Percentiles rank a stretch among this genome's conserved stretches.
Conservation (phyloP, 306 rosid genomes). For the Styphnolobium japonicum region DNA sequence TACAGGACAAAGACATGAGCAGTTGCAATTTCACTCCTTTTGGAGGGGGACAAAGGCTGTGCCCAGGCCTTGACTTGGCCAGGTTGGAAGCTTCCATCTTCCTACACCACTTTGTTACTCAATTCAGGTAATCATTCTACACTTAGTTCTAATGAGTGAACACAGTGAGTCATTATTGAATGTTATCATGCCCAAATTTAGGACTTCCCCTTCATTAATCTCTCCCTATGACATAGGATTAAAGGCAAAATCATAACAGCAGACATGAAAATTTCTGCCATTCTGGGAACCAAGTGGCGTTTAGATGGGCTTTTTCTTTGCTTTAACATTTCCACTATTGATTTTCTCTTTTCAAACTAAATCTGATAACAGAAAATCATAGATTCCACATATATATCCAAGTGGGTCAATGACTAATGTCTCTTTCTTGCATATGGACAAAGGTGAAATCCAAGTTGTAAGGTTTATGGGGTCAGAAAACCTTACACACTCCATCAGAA, state of each 20-base stretch:
- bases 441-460: conserved; percentile 20
- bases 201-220: conserved; percentile 2
- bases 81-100: conserved; percentile 88
- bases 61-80: conserved; percentile 95
- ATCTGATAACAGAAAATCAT: not conserved
- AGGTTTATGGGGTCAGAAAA: not conserved
- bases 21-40: conserved; percentile 80
- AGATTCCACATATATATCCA: conserved; percentile 13
- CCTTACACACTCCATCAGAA: not conserved
- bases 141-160: not conserved
- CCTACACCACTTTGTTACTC: conserved; percentile 81
- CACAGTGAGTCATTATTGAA: conserved; percentile 18
- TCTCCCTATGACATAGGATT: not conserved
- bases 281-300: conserved; percentile 15
- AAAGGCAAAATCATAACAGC: conserved; percentile 22
- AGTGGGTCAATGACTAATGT: not conserved
- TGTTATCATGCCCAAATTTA: conserved; percentile 7
- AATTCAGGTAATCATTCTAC: conserved; percentile 61
- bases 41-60: conserved; percentile 95
- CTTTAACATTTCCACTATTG: conserved; percentile 6
- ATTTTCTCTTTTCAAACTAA: conserved; percentile 4
- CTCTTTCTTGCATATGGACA: conserved; percentile 30
- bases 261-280: conserved; percentile 28
- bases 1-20: conserved; percentile 73
- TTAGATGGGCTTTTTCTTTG: conserved; percentile 16